Evolutionary conservation across 169 alveolate species (phyloP).

Genomic region (Theileria orientalis): DNA sequence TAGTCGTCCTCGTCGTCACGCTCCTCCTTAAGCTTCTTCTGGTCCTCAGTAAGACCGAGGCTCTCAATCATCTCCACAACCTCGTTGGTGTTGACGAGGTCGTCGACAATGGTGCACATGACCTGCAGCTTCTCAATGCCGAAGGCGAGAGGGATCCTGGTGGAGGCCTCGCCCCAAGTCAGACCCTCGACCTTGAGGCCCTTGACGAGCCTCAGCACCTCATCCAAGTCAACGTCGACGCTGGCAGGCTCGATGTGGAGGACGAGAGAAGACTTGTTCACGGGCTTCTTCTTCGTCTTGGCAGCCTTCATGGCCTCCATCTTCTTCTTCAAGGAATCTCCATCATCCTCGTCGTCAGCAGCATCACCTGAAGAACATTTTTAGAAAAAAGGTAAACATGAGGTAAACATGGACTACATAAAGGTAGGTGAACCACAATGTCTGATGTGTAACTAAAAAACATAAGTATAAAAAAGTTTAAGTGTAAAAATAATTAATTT

Average conservation of each 20-base stretch:
- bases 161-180: conserved; percentile 82
- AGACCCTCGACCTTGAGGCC: conserved; percentile 77
- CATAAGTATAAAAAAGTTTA: background rate
- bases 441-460: too few relatives aligned
- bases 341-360: conserved; percentile 66
- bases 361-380: conserved; percentile 64
- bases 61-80: conserved; percentile 77
- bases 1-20: conserved; percentile 64
- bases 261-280: conserved; percentile 78
- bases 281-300: conserved; percentile 69
- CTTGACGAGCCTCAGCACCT: conserved; percentile 73
- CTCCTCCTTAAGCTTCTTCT: conserved; percentile 59
- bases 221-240: conserved; percentile 78
- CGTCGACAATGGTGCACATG: conserved; percentile 80
- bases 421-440: too few relatives aligned
- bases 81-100: conserved; percentile 79
- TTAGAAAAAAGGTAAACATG: too few relatives aligned
- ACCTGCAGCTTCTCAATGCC: conserved; percentile 85
- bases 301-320: conserved; percentile 77
- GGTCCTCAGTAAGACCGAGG: conserved; percentile 78
- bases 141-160: conserved; percentile 82
- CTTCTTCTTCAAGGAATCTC: conserved; percentile 71
- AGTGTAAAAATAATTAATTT: background rate
- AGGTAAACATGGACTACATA: too few relatives aligned
- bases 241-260: conserved; percentile 82